Base-by-base conservation (phyloP, 2,329 filamentous ascomycete genomes). In the Nemania sp. region DNA sequence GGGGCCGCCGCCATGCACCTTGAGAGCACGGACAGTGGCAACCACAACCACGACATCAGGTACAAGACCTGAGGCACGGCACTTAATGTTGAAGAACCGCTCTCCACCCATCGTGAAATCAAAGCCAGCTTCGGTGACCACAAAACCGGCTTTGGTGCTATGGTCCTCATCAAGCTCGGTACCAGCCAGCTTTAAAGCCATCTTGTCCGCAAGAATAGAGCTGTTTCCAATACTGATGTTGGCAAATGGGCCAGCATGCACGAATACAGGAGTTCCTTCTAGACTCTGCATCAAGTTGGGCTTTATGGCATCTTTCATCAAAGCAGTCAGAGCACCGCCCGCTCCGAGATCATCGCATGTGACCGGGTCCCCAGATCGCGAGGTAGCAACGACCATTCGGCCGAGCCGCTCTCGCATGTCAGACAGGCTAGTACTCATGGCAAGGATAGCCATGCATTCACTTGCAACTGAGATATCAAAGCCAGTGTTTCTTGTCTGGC, bases 81-180 rank as follows among this genome's bases (percentile, higher is more conserved):
- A 97, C 81, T 99, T 99, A 80, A 99, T 97, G 79, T 99, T 97
- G 85, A 99, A 97, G 82, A 99, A 99, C 47, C 94, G 89, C 81
- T 99, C 94, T 60, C 94, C 94, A 61, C 94, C 94, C 94, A 99
- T 99, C 66, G 94, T 97, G 77, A 99, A 99, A 75, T 99, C 94
- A 73, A 99, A 99, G 8, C 94, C 94, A 48, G 94, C 93, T 74
- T 99, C 94, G 1, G 94, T 99, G 31, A 99, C 86, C 19, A 97
- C 93, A 66, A 94, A 97, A 8, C 94, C 94, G 24, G 89, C 84
- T 79, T 94, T 93, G 64, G 86, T 78, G 45, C 84, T 79, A 67
- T 92, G 83, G 65, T 95, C 84, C 77, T 97, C 94, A 61, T 96
- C 93, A 5, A 86, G 82, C 74, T 99, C 94, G 1, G 93, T 97